phyloP scores from a whole-genome alignment of 2,329 filamentous ascomycete species.

The Aspergillus amoenus region DNA sequence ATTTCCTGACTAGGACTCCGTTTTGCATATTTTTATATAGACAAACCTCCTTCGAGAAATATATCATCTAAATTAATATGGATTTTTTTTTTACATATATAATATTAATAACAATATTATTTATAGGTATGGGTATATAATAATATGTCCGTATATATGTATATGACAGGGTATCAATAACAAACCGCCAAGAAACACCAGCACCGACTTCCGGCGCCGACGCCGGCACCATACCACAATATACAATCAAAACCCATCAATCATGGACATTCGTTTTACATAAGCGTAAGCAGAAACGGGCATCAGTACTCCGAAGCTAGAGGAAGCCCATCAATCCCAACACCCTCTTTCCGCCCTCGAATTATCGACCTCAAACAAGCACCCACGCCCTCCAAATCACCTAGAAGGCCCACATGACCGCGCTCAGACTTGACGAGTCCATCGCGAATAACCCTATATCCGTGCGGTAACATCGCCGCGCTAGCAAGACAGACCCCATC shows the following conservation, averaged over 20 bases:
- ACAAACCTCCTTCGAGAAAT: neutral
- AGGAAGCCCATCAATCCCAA: slow-evolving; percentile 58
- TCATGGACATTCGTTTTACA: neutral
- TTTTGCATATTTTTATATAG: neutral
- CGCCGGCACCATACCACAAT: neutral
- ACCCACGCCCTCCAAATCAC: slow-evolving; percentile 79
- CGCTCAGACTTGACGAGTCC: slow-evolving; percentile 77
- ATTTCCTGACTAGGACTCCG: neutral
- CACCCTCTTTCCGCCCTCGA: slow-evolving; percentile 67
- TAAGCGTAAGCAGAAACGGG: neutral
- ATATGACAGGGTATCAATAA: neutral
- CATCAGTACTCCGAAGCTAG: neutral
- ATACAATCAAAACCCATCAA: neutral
- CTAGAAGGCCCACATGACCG: slow-evolving; percentile 83
- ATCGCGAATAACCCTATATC: slow-evolving; percentile 71
- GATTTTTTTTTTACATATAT: neutral
- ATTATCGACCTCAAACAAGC: slow-evolving; percentile 68
- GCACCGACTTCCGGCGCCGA: neutral
- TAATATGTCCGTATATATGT: neutral
- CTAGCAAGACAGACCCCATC: slow-evolving; percentile 86
- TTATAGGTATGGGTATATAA: neutral
- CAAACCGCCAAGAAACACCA: neutral
- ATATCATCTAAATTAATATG: neutral
- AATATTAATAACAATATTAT: neutral
- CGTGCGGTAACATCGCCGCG: slow-evolving; percentile 79